Evolutionary conservation across 805 yeast genomes (phyloP).

Genomic region (Candida tallmaniae): DNA sequence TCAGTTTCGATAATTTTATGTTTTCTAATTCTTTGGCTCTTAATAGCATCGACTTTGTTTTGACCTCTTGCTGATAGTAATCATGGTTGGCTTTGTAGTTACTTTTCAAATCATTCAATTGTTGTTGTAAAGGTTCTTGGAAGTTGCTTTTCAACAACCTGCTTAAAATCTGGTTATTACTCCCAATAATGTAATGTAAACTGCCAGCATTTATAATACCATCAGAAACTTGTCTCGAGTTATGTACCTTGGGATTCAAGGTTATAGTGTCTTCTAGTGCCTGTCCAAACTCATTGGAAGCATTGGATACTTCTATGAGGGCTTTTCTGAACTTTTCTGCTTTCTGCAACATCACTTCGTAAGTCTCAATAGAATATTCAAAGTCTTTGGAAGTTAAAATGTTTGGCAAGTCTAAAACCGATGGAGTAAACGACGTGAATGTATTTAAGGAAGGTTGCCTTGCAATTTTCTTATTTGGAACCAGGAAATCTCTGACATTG

Average conservation of each 20-base stretch:
- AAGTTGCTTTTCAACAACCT: constrained; percentile 52
- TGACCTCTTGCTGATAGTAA: constrained; percentile 50
- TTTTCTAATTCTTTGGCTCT: constrained; percentile 60
- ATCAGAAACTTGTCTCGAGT: constrained; percentile 38
- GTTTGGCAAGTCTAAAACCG: constrained; percentile 56
- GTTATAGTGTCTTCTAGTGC: constrained; percentile 50
- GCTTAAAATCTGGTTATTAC: constrained; percentile 70
- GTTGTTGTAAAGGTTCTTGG: constrained; percentile 46
- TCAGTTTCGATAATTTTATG: constrained; percentile 51
- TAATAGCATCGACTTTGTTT: constrained; percentile 47
- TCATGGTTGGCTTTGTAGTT: constrained; percentile 46
- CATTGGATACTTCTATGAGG: constrained; percentile 43
- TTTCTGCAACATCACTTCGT: constrained; percentile 43
- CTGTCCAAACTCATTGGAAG: constrained; percentile 68
- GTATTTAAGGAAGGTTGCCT: constrained; percentile 35
- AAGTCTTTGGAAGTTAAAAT: constrained; percentile 60
- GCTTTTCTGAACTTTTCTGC: constrained; percentile 46
- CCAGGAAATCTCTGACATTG: constrained; percentile 8
- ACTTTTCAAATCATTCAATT: constrained; percentile 40
- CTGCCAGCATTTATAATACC: constrained; percentile 73
- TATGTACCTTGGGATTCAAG: constrained; percentile 23
- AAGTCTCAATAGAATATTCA: constrained; percentile 43
- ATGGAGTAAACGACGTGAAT: constrained; percentile 45
- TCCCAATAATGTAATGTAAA: constrained; percentile 67
- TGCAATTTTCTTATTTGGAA: constrained; percentile 5